A percentile compares a stretch with the other conserved stretches of the same genome.
These are phyloP conservation scores for Taphrina confusa DNA, from an alignment of 1,139 yeast species.

Conservation along the genomic window DNA sequence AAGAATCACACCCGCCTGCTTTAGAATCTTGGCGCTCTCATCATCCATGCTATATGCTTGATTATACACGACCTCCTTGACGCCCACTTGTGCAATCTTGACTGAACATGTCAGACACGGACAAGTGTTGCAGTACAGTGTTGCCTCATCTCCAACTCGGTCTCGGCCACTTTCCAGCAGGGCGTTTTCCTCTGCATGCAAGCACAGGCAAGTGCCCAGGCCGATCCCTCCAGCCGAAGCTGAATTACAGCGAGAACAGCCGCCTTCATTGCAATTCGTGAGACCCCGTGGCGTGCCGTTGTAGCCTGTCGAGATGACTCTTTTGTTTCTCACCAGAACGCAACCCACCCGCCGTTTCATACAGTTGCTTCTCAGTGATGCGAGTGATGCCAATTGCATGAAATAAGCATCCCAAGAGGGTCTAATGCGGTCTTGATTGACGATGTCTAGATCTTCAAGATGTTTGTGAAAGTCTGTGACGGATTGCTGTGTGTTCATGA, in stretches of 20 bases:
- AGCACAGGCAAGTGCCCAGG: conserved; percentile 80
- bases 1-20: conserved; percentile 68
- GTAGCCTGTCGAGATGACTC: conserved; percentile 94
- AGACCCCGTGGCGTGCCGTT: conserved; percentile 94
- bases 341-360: conserved; percentile 98
- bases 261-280: conserved; percentile 90
- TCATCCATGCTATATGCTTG: conserved; percentile 91
- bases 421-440: conserved; percentile 65
- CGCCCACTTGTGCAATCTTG: conserved; percentile 90
- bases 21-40: conserved; percentile 66
- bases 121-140: conserved; percentile 90
- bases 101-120: conserved; percentile 96
- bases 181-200: conserved; percentile 98
- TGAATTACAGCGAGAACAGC: conserved; percentile 81
- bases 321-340: conserved; percentile 78
- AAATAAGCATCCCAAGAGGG: conserved; percentile 97
- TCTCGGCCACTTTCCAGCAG: conserved; percentile 90
- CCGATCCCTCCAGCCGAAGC: conserved; percentile 59
- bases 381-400: conserved; percentile 88
- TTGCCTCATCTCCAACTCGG: conserved; percentile 64
- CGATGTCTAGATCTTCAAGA: conserved; percentile 57
- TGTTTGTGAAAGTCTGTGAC: conserved; percentile 55
- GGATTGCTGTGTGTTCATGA: conserved; percentile 60
- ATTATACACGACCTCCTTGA: conserved; percentile 76
- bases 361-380: conserved; percentile 89